Evolutionary conservation across 176 grass and related monocot genomes (phyloP), one percentile per base, ranked within the genome.

Genomic region (Zoysia japonica): DNA sequence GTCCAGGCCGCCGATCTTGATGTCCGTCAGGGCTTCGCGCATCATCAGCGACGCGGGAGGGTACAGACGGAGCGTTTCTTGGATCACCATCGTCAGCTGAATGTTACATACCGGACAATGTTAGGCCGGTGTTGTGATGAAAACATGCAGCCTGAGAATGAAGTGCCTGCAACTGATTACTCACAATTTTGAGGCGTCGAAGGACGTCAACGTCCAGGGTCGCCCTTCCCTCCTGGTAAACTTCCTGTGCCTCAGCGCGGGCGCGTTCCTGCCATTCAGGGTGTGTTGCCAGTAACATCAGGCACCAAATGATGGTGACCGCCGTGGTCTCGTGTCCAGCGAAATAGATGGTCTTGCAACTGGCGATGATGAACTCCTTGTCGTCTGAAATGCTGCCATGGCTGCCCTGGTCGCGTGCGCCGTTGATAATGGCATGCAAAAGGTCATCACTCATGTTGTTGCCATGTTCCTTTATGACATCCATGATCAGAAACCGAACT

Each of bases 81-180:
- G 87, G 63, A 97, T 93, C 70, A 97, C 89, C 94, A 92, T 97
- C 13, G 89, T 87, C 45, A 97, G 20, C 93, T 93, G 71, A 38
- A 72, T 59, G 3, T 20, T 20, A 59, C 9, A 59, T n/a, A 7
- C 5, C 2, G 1, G 16, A 9, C 17, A 2, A 10, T 41, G 14
- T 54, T 40, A 54, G 36, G 3, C 13, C 28, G 28, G 28, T 28
- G 3, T 52, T 55, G 7, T 3, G 65, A 44, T 61, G 6, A 17
- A 84, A 20, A 59, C n/a, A 59, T 20, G 56, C 1, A 59, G 56
- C 56, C 56, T 1, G 9, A 9, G 56, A 59, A 59, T 59, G 56
- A 59, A 9, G 7, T 17, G 16, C 13, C 16, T 49, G 42, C 3
- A 59, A 39, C 28, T 54, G 2, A 28, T 45, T 39, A 15, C 75